phyloP scores from a whole-genome alignment of 2,329 filamentous ascomycete species.

The Apiospora marii region DNA sequence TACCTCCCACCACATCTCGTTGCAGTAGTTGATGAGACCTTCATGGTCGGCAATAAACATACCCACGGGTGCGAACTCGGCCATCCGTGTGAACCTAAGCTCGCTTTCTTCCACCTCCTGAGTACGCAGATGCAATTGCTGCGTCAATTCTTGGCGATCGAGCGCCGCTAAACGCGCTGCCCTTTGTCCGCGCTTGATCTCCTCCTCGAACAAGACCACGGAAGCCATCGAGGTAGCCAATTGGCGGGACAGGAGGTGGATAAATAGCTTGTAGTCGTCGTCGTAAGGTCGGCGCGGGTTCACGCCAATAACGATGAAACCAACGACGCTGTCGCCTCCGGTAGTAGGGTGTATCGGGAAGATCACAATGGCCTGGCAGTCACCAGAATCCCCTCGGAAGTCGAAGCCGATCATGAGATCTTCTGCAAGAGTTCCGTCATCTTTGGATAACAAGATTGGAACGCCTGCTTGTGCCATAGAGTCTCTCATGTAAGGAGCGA shows the following conservation, averaged over 20 bases:
- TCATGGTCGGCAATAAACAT: constrained; percentile 82
- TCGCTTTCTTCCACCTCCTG: constrained; percentile 73
- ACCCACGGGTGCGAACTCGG: constrained; percentile 82
- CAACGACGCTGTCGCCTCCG: constrained; percentile 73
- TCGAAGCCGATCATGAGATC: constrained; percentile 71
- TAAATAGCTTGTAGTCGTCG: constrained; percentile 80
- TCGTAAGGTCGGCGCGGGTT: constrained; percentile 83
- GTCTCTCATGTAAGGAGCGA: constrained; percentile 78
- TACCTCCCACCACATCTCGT: constrained; percentile 80
- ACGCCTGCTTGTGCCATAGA: constrained; percentile 71
- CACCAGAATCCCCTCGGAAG: constrained; percentile 75
- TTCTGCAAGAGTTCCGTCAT: constrained; percentile 70
- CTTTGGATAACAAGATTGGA: constrained; percentile 73
- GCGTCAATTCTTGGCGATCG: constrained; percentile 79
- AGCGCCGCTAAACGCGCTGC: constrained; percentile 78
- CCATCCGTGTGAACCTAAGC: constrained; percentile 83
- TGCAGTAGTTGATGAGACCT: constrained; percentile 80
- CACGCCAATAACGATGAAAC: constrained; percentile 80
- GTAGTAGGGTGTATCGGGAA: constrained; percentile 82
- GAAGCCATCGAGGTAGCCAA: constrained; percentile 82
- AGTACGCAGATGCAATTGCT: constrained; percentile 73
- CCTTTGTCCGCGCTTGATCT: constrained; percentile 76
- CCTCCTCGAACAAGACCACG: constrained; percentile 83
- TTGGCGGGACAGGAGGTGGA: constrained; percentile 77
- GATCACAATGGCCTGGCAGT: constrained; percentile 74